phyloP scores from a whole-genome alignment of 106 monocot species.

The Dendrobium chrysotoxum region DNA sequence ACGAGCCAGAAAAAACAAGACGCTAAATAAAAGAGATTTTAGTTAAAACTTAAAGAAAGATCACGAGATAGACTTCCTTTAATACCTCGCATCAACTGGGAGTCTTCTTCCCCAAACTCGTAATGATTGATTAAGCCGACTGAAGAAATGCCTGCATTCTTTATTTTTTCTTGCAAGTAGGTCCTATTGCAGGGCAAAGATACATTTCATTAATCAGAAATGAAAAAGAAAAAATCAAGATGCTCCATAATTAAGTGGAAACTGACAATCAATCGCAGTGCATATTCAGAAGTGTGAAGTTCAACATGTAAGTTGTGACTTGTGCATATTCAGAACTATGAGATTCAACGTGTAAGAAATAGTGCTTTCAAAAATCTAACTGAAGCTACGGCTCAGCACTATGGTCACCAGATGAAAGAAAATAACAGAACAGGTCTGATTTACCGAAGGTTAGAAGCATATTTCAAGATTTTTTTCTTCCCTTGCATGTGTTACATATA shows the following conservation, averaged over 20 bases:
- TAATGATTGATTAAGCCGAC: slow-evolving; percentile 56
- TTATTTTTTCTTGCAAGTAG: slow-evolving; percentile 61
- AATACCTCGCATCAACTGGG: slow-evolving; percentile 70
- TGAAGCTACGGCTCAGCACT: background rate
- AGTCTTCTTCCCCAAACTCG: slow-evolving; percentile 67
- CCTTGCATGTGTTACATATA: background rate
- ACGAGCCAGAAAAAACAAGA: background rate
- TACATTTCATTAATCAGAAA: slow-evolving; percentile 1
- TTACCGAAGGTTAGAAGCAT: background rate
- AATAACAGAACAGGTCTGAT: background rate
- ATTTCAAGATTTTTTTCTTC: background rate
- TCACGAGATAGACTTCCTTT: background rate
- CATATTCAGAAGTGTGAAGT: background rate
- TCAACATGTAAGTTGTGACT: background rate
- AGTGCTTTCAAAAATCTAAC: background rate
- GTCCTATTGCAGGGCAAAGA: slow-evolving; percentile 28
- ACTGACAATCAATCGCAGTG: background rate
- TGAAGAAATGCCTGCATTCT: slow-evolving; percentile 55
- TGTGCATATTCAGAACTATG: background rate
- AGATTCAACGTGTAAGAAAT: background rate
- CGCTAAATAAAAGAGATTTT: background rate
- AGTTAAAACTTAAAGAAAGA: background rate
- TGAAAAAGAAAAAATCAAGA: background rate
- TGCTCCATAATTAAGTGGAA: background rate
- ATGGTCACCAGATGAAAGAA: background rate